These are phyloP conservation scores for Endotrypanum monterogeii DNA, from an alignment of 208 protist genomes.

Conservation along the genomic window DNA sequence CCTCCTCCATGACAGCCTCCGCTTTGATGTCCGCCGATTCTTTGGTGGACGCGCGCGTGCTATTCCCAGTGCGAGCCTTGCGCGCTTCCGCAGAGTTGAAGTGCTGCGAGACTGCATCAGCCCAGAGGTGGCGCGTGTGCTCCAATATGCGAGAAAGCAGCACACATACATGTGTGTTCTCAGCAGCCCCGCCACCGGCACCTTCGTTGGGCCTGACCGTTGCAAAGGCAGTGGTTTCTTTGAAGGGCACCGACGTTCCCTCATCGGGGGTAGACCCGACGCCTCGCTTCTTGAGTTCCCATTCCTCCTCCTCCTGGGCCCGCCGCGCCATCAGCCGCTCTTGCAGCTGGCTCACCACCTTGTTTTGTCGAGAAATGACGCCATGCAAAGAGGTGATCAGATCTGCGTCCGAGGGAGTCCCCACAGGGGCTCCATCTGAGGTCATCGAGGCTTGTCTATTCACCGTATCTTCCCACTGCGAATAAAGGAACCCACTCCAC, in stretches of 20 bases:
- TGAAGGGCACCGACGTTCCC: not conserved
- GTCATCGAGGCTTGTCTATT: not conserved
- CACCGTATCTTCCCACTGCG: constrained; percentile 26
- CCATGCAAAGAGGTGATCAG: constrained; percentile 39
- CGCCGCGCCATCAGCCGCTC: constrained; percentile 31
- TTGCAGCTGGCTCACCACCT: constrained; percentile 32
- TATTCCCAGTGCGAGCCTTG: constrained; percentile 2
- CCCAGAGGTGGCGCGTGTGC: constrained; percentile 49
- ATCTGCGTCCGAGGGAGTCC: not conserved
- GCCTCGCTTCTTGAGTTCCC: constrained; percentile 13
- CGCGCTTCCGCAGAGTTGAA: constrained; percentile 30
- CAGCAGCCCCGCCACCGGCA: constrained; percentile 6
- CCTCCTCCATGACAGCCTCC: constrained; percentile 21
- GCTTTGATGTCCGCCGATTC: constrained; percentile 7
- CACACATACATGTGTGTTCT: constrained; percentile 45
- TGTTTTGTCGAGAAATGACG: constrained; percentile 47
- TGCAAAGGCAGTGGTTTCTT: not conserved
- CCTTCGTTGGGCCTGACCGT: not conserved
- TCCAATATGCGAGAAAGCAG: constrained; percentile 52
- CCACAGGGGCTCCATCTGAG: not conserved
- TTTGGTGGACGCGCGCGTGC: not conserved
- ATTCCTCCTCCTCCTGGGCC: constrained; percentile 24
- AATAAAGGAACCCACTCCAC: constrained; percentile 38
- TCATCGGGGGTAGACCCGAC: not conserved
- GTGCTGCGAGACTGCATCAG: constrained; percentile 38